Percentiles rank a stretch among this genome's conserved stretches.
Evolutionary conservation across 768 basidiomycete species (phyloP).

Genomic region (Kwoniella sp.): DNA sequence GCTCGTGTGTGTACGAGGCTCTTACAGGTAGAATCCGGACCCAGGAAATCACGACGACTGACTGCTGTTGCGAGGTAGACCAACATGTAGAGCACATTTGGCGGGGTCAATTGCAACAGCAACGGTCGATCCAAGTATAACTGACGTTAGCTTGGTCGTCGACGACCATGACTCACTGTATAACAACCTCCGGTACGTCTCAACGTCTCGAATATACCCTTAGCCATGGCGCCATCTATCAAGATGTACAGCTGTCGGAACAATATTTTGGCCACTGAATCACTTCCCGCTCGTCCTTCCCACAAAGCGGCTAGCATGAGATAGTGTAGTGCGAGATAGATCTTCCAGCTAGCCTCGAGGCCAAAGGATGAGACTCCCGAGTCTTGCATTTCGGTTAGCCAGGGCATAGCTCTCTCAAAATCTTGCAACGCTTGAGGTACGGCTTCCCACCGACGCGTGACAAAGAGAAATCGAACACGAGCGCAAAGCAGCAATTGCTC

Average conservation of each 20-base stretch:
- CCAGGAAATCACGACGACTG: constrained; percentile 27
- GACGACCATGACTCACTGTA: constrained; percentile 5
- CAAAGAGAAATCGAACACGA: constrained; percentile 23
- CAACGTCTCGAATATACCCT: constrained; percentile 8
- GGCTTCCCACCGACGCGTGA: constrained; percentile 29
- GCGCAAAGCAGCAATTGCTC: constrained; percentile 10
- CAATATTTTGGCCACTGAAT: constrained; percentile 11
- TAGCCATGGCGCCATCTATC: constrained; percentile 22
- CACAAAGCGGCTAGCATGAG: too few relatives aligned
- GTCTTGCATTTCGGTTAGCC: too few relatives aligned
- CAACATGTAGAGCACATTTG: constrained; percentile 26
- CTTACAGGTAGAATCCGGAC: constrained; percentile 20
- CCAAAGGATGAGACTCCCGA: too few relatives aligned
- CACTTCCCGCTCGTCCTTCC: constrained; percentile 33
- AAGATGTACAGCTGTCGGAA: constrained; percentile 20
- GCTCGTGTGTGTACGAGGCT: constrained; percentile 19
- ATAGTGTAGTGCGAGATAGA: not conserved
- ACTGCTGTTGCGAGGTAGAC: constrained; percentile 30
- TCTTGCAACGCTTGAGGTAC: constrained; percentile 7
- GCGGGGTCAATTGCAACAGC: constrained; percentile 29
- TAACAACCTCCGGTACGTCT: constrained; percentile 20
- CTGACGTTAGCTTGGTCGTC: too few relatives aligned
- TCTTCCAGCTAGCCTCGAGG: too few relatives aligned
- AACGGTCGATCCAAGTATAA: constrained; percentile 9
- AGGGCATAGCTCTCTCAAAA: too few relatives aligned